These are phyloP conservation scores for Beauveria pseudobassiana DNA, from an alignment of 2,329 filamentous ascomycete species.

Conservation along the genomic window DNA sequence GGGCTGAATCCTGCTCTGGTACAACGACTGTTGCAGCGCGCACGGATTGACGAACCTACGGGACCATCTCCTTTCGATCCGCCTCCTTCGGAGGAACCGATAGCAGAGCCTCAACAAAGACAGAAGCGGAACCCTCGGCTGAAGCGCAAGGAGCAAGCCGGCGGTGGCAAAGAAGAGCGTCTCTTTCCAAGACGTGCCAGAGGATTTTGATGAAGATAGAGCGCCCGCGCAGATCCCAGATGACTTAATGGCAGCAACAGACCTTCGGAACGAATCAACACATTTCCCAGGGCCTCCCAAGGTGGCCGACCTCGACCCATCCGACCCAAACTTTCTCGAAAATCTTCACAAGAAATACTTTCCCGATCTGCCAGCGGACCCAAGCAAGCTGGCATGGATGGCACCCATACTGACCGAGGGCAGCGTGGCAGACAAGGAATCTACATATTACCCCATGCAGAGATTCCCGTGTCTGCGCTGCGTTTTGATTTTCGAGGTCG, in stretches of 20 bases:
- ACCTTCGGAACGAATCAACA: slow-evolving; percentile 33
- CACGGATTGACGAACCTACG: slow-evolving; percentile 62
- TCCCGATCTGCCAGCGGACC: slow-evolving; percentile 76
- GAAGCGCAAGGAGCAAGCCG: neutral
- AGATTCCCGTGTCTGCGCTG: slow-evolving; percentile 66
- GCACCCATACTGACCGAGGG: slow-evolving; percentile 59
- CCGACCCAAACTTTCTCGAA: slow-evolving; percentile 73
- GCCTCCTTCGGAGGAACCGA: slow-evolving; percentile 16
- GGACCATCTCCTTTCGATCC: slow-evolving; percentile 37
- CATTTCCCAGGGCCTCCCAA: slow-evolving; percentile 55
- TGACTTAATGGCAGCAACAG: slow-evolving; percentile 35
- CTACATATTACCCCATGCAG: slow-evolving; percentile 72
- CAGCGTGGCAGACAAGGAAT: slow-evolving; percentile 58
- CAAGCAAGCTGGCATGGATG: slow-evolving; percentile 86
- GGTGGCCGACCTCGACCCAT: slow-evolving; percentile 70
- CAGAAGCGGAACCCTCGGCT: neutral
- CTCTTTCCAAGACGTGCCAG: slow-evolving; percentile 12
- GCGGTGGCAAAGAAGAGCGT: slow-evolving; percentile 20
- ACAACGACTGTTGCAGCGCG: slow-evolving; percentile 66
- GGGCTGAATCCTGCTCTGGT: slow-evolving; percentile 68
- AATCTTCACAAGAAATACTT: slow-evolving; percentile 92
- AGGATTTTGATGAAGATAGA: slow-evolving; percentile 34
- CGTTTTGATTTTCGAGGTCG: slow-evolving; percentile 84
- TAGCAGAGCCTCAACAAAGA: neutral
- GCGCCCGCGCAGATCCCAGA: slow-evolving; percentile 32